Percentiles rank a stretch among this genome's conserved stretches.
These are phyloP conservation scores for Piper longum DNA, from an alignment of 164 flowering plant genomes.

Conservation along the genomic window DNA sequence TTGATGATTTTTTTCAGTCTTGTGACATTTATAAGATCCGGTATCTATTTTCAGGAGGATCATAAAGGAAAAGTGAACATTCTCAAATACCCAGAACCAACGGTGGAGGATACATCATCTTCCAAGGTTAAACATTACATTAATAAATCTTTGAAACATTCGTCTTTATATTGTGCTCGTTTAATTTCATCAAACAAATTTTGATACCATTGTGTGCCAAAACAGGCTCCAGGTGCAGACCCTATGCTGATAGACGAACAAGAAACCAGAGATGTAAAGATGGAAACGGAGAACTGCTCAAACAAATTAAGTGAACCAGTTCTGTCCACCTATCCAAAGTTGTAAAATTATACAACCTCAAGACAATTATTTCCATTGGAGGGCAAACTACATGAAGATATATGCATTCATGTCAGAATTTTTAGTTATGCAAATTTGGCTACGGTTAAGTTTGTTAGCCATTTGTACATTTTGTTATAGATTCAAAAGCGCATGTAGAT, in stretches of 20 bases:
- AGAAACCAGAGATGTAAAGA: neutral
- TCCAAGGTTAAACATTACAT: slow-evolving; percentile 22
- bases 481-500: too few relatives aligned
- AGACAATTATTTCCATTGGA: neutral
- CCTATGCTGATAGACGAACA: slow-evolving; percentile 21
- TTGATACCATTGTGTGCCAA: neutral
- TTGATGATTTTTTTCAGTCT: neutral
- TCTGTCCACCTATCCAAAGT: slow-evolving; percentile 2
- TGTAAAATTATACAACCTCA: neutral
- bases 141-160: neutral
- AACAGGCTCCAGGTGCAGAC: slow-evolving; percentile 22
- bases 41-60: slow-evolving; percentile 20
- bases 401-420: neutral
- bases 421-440: neutral
- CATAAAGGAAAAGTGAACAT: slow-evolving; percentile 25
- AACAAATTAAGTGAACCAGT: slow-evolving; percentile 4
- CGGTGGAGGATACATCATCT: slow-evolving; percentile 17
- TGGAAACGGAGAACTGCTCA: slow-evolving; percentile 17
- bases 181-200: neutral
- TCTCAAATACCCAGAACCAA: slow-evolving; percentile 13
- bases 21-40: neutral
- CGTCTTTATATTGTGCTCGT: neutral
- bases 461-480: too few relatives aligned
- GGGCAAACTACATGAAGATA: neutral
- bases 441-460: neutral